A percentile compares a stretch with the other conserved stretches of the same genome.
These are phyloP conservation scores for Ilex aquifolium DNA, from an alignment of 257 asterid species.

Conservation along the genomic window DNA sequence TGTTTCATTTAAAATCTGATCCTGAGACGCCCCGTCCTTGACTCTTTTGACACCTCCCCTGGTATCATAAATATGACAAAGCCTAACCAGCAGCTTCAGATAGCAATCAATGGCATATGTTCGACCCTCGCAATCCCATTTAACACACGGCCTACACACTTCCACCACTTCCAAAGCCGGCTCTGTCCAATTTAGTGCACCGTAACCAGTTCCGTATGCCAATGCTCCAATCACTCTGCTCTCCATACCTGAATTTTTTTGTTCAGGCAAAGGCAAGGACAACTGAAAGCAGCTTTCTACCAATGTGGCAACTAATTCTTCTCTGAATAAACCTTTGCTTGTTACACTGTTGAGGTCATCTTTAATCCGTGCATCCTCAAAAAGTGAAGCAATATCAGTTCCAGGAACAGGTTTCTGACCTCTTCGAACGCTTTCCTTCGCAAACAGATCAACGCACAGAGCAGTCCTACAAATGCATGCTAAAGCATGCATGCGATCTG, in stretches of 20 bases:
- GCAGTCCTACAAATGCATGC: constrained; percentile 95
- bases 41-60: constrained; percentile 91
- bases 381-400: constrained; percentile 80
- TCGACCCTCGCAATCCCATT: constrained; percentile 92
- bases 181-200: constrained; percentile 92
- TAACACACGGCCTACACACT: constrained; percentile 87
- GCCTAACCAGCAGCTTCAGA: constrained; percentile 80
- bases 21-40: constrained; percentile 92
- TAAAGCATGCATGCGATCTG: constrained; percentile 92
- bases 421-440: constrained; percentile 80
- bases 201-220: constrained; percentile 95
- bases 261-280: constrained; percentile 85
- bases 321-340: constrained; percentile 81
- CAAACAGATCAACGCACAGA: constrained; percentile 86
- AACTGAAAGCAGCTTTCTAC: constrained; percentile 94
- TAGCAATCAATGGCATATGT: constrained; percentile 91
- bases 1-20: constrained; percentile 85
- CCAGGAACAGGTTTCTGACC: constrained; percentile 90
- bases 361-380: constrained; percentile 65
- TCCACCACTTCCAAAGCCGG: constrained; percentile 90
- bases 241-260: constrained; percentile 72
- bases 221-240: constrained; percentile 90
- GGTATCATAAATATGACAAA: constrained; percentile 82
- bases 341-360: constrained; percentile 77
- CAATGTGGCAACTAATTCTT: constrained; percentile 84